These are phyloP conservation scores for Mycena citricolor DNA, from an alignment of 1,284 basidiomycete species.

Conservation along the genomic window DNA sequence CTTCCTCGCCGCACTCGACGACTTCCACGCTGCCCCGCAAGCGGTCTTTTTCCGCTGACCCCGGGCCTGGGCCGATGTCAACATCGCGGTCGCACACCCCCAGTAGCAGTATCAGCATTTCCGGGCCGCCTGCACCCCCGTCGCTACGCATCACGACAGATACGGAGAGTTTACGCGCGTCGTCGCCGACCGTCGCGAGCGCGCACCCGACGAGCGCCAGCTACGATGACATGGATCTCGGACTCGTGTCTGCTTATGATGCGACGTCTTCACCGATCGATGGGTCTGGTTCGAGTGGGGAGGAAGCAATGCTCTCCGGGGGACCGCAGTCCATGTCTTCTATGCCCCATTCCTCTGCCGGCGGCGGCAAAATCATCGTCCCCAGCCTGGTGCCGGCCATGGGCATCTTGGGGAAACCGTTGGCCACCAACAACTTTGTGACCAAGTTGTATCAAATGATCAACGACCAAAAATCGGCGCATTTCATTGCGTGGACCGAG, in stretches of 20 bases:
- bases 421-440: constrained; percentile 79
- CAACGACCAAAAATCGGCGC: constrained; percentile 72
- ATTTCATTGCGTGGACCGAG: constrained; percentile 79
- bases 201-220: constrained; percentile 24
- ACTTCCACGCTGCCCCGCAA: constrained; percentile 47
- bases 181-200: constrained; percentile 13
- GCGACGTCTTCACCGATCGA: constrained; percentile 52
- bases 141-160: constrained; percentile 22
- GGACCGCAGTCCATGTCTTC: no score
- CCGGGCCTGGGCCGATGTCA: constrained; percentile 29
- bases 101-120: no score
- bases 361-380: constrained; percentile 20
- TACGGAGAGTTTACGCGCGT: constrained; percentile 15
- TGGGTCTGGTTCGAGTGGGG: constrained; percentile 47
- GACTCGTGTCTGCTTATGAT: constrained; percentile 32
- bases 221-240: constrained; percentile 54
- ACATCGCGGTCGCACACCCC: constrained; percentile 33
- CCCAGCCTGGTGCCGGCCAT: constrained; percentile 34
- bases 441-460: constrained; percentile 88
- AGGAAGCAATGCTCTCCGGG: no score
- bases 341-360: no score
- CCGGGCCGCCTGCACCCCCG: no score
- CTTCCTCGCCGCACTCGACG: constrained; percentile 15
- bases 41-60: constrained; percentile 55
- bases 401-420: constrained; percentile 60